Conservation (phyloP, 2,329 filamentous ascomycete species). For the Cladosporium sp. region DNA sequence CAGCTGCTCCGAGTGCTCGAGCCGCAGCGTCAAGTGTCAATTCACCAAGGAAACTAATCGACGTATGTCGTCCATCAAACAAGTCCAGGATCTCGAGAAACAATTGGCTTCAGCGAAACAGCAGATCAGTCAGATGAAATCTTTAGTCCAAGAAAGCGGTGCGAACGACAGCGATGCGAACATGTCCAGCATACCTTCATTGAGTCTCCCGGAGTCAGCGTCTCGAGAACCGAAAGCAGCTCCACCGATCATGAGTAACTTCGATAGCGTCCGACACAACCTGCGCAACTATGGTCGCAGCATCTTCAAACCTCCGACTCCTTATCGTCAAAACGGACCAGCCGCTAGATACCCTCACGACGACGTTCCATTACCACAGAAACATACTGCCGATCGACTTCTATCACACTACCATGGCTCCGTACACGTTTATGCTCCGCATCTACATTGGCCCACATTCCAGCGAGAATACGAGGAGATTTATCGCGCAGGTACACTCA, state of each 20-base stretch:
- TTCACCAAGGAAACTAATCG: conserved; percentile 99
- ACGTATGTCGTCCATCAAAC: conserved; percentile 98
- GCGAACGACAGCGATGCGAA: conserved; percentile 45
- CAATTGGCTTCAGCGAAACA: conserved; percentile 78
- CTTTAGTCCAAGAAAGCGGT: conserved; percentile 57
- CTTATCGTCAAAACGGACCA: conserved; percentile 58
- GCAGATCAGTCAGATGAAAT: conserved; percentile 68
- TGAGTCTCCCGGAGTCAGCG: conserved; percentile 37
- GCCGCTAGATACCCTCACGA: conserved; percentile 49
- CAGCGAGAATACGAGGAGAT: conserved; percentile 72
- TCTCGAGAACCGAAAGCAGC: conserved; percentile 60
- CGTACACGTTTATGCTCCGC: conserved; percentile 77
- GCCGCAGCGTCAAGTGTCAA: conserved; percentile 93
- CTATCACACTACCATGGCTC: conserved; percentile 74
- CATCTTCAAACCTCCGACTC: conserved; percentile 74
- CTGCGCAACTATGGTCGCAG: conserved; percentile 73
- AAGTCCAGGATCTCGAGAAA: conserved; percentile 94
- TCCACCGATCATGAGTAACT: conserved; percentile 64
- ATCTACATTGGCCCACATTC: conserved; percentile 87
- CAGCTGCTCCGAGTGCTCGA: conserved; percentile 96
- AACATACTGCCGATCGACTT: conserved; percentile 68
- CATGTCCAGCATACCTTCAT: conserved; percentile 28
- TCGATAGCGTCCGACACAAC: conserved; percentile 70
- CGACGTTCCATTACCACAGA: conserved; percentile 62
- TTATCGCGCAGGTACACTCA: conserved; percentile 65